Evolutionary conservation across 805 yeast species (phyloP), one percentile per base, ranked within the genome.

Genomic region (Wickerhamomyces sydowiorum): DNA sequence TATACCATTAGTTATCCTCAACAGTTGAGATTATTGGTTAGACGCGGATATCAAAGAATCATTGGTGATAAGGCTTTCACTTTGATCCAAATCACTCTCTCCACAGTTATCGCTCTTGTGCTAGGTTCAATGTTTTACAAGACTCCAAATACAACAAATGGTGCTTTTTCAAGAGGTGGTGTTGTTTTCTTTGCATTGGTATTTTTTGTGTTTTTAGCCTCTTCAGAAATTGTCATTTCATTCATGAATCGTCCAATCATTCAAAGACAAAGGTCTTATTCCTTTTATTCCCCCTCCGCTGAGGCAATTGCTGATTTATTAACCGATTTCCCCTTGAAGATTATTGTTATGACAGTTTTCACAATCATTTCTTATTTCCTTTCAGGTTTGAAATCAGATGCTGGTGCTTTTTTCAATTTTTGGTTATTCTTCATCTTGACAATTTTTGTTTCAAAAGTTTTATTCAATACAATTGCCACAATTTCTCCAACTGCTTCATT

Each of bases 231-330:
- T 31, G 56, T 67, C 36, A 60, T 60, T 27, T 53, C 72, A 52
- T 66, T 76, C 49, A 72, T 65, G 24, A 66, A 73, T 34, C 69
- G 82, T 47, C 73, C 80, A 36, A 76, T 85, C 48, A 72, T 82
- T 24, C 75, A 73, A 52, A 84, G 84, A 54, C 93, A 85, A 57
- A 78, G 79, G 53, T 70, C 73, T 38, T 85, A 80, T 51, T 79
- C 86, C 0, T 72, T 84, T 45, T 86, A 82, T 58, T 76, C 78
- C 43, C 88, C 89, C 3, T 72, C 86, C 12, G 79, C 86, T 3
- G 90, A 85, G 55, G 85, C 87, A 1, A 50, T 84, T 9, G 80
- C 86, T 0, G 65, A 76, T 10, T 66, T 78, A 35, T 44, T 81
- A 3, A 72, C 84, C 4, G 82, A 77, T 40, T 59, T 84, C 44